Evolutionary conservation across 2,329 filamentous ascomycete genomes (phyloP), one percentile per base, ranked within the genome.

Genomic region (Aspergillus clavatus): DNA sequence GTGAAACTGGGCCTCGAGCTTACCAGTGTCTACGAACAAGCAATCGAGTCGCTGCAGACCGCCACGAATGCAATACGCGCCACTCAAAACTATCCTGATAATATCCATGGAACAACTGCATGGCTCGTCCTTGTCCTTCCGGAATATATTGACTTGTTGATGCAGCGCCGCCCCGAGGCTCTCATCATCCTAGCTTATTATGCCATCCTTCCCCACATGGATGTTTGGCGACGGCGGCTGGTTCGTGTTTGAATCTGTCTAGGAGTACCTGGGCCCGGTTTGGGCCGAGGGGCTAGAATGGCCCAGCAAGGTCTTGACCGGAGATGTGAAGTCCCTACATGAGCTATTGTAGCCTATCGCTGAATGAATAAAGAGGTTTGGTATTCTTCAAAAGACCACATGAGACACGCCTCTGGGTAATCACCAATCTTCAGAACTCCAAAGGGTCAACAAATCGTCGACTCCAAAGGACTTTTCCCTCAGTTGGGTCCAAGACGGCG

Each of bases 401-500:
- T n/a, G n/a, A n/a, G 29, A 12, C 7, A 31, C 6, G 3, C 16
- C 28, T 31, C n/a, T 7, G 16, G 14, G 29, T 8, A 4, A 8
- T 10, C 5, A 33, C 10, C 29, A 33, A 2, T 10, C 27, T 5
- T 29, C 7, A 7, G 18, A 35, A 35, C 23, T 2, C 3, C 8
- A 35, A 18, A 35, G 31, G 31, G 12, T 21, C 31, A 11, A 5
- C 14, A 18, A 35, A 71, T 21, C 57, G 55, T 10, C 52, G 54
- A n/a, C 73, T 53, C 72, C 75, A 81, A 11, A 65, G 57, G 18
- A 82, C 63, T 10, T 63, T 61, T 0, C 78, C 78, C 11, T 58
- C 59, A 5, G 48, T 58, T 3, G 80, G 75, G 61, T 83, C 79
- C 73, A 84, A 74, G 22, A 83, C 62, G 16, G 72, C 72, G 3